Evolutionary conservation across 495 filamentous ascomycete species (phyloP), one percentile per base, ranked within the genome.

Genomic region (Trichoderma virens): DNA sequence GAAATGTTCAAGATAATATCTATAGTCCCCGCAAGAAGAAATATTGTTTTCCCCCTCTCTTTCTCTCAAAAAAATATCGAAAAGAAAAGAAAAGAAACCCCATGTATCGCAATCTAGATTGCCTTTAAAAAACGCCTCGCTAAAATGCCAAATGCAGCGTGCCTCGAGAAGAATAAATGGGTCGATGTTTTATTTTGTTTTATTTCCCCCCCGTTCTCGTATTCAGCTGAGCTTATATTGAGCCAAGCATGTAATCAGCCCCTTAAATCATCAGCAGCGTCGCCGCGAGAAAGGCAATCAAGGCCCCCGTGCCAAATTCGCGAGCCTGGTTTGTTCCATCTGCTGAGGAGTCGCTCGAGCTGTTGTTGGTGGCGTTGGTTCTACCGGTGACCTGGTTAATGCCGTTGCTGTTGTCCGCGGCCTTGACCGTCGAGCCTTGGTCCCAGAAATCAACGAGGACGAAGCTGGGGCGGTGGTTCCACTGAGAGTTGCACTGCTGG

Each of bases 381-480:
- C 43, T 18, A 30, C 63, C 63, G 14, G 25, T 28, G 35, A 38
- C 38, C 2, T 31, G 14, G 16, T 14, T 68, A 60, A 90, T 75
- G 32, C 84, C 81, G 74, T 90, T 90, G 64, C 88, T 51, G 41
- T 64, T 63, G 69, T 85, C 79, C 62, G 87, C 85, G 5, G 83
- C 80, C 8, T 69, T 70, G 56, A 89, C 81, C n/a, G 80, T 72
- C n/a, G 80, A 75, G 0, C 87, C 88, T 59, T 82, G 70, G 70
- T 88, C 83, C 60, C 81, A 86, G 73, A 90, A 90, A 73, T 92
- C 88, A 20, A 88, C 80, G 34, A 91, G 74, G 38, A 89, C 74
- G 45, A 86, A 86, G 60, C 79, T 81, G 13, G 87, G 86, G 67
- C 75, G 79, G 56, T 68, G 68, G 2, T 63, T 67, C 82, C 86